Percentiles rank a stretch among this genome's conserved stretches.
phyloP scores from a whole-genome alignment of 2,329 filamentous ascomycete genomes.

The Scedosporium minutisporum region DNA sequence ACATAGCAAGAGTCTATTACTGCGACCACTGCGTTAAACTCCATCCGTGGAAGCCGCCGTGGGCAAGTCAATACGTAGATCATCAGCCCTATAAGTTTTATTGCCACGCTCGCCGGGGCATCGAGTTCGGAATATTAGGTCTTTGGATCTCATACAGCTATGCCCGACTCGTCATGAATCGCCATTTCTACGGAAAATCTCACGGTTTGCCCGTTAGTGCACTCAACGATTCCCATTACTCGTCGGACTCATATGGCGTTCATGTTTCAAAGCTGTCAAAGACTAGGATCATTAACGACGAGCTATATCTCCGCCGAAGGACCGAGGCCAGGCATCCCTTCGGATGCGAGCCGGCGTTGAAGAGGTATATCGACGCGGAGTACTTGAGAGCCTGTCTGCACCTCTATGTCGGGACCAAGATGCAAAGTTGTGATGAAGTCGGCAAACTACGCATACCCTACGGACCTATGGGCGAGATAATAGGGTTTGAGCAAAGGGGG shows the following conservation, averaged over 20 bases:
- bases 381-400: too few relatives aligned
- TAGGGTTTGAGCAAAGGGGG: background rate
- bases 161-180: background rate
- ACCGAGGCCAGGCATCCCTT: too few relatives aligned
- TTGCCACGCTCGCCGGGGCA: background rate
- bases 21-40: background rate
- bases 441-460: too few relatives aligned
- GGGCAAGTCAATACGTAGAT: background rate
- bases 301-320: background rate
- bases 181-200: background rate
- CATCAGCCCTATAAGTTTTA: background rate
- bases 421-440: too few relatives aligned
- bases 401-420: too few relatives aligned
- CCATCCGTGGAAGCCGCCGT: background rate
- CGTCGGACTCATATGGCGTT: background rate
- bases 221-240: background rate
- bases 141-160: background rate
- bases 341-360: too few relatives aligned
- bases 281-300: background rate
- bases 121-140: background rate
- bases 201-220: background rate
- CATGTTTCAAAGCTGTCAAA: background rate
- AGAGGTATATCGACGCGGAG: too few relatives aligned
- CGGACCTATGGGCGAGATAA: background rate
- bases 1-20: background rate